Evolutionary conservation across 176 grass and related monocot species (phyloP).

Genomic region (Bolboschoenus planiculmis): DNA sequence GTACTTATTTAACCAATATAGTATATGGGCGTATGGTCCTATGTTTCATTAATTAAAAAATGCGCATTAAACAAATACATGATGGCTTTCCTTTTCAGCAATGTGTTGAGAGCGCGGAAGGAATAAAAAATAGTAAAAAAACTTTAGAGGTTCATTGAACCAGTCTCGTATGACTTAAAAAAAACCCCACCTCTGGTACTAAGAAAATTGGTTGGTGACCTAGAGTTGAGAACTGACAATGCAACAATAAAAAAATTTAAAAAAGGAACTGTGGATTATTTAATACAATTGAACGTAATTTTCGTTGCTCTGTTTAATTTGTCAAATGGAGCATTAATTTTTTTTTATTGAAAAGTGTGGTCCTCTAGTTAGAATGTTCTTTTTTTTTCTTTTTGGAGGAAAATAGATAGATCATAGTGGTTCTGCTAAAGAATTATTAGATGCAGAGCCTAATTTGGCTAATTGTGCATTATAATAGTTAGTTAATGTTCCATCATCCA

Average conservation of each 20-base stretch:
- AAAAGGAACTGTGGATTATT: background rate
- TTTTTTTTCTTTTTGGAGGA: background rate
- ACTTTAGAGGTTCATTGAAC: background rate
- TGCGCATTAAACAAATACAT: background rate
- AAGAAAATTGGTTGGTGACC: background rate
- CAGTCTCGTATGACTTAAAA: background rate
- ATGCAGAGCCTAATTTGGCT: background rate
- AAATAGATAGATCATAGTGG: background rate
- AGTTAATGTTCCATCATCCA: background rate
- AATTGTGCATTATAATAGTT: background rate
- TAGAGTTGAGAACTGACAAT: background rate
- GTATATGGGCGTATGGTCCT: too few species aligned
- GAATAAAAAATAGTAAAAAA: background rate
- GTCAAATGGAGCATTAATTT: too few species aligned
- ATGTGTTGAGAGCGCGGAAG: background rate
- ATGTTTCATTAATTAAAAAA: background rate
- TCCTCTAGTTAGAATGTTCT: too few species aligned
- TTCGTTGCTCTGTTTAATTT: too few species aligned
- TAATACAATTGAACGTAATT: too few species aligned
- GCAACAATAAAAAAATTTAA: background rate
- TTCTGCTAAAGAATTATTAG: background rate
- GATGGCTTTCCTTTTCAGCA: background rate
- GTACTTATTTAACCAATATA: too few species aligned
- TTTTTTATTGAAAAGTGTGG: too few species aligned
- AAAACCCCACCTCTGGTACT: background rate